phyloP scores from a whole-genome alignment of 176 grass and related monocot species.

The Zea luxurians region DNA sequence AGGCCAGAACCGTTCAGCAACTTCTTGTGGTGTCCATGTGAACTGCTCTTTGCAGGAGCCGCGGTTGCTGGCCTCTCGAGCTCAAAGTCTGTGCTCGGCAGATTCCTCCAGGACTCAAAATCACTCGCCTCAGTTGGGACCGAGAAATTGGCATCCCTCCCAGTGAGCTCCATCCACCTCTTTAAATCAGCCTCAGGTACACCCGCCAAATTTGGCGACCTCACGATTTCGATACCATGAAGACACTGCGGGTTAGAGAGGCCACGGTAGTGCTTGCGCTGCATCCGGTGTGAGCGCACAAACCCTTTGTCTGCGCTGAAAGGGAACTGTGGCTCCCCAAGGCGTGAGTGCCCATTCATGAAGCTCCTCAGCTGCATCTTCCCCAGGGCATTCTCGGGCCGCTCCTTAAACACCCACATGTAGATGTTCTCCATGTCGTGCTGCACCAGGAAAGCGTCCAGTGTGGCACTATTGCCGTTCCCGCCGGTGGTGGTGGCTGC shows the following conservation, averaged over 20 bases:
- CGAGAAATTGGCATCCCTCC: constrained; percentile 68
- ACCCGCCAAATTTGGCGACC: constrained; percentile 59
- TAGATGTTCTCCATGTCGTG: constrained; percentile 99
- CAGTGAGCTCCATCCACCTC: constrained; percentile 84
- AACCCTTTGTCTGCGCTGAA: constrained; percentile 90
- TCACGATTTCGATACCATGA: constrained; percentile 76
- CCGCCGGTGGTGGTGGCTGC: constrained; percentile 7
- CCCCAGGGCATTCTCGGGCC: constrained; percentile 84
- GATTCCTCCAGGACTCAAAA: constrained; percentile 92
- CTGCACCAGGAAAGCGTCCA: constrained; percentile 91
- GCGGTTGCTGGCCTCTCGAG: constrained; percentile 54
- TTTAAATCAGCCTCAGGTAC: constrained; percentile 70
- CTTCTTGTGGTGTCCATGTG: constrained; percentile 63
- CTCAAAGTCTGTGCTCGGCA: constrained; percentile 75
- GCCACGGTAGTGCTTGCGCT: constrained; percentile 92
- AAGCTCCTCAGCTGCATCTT: constrained; percentile 98
- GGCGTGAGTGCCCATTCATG: constrained; percentile 94
- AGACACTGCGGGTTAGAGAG: constrained; percentile 90
- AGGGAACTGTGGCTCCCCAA: constrained; percentile 85
- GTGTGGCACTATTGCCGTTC: constrained; percentile 54
- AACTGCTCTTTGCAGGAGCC: constrained; percentile 43
- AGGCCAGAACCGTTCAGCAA: constrained; percentile 65
- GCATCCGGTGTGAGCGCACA: constrained; percentile 86
- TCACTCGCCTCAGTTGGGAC: constrained; percentile 66
- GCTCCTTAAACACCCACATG: constrained; percentile 96